These are phyloP conservation scores for Candida arabinofermentans DNA, from an alignment of 805 yeast genomes.

Conservation along the genomic window DNA sequence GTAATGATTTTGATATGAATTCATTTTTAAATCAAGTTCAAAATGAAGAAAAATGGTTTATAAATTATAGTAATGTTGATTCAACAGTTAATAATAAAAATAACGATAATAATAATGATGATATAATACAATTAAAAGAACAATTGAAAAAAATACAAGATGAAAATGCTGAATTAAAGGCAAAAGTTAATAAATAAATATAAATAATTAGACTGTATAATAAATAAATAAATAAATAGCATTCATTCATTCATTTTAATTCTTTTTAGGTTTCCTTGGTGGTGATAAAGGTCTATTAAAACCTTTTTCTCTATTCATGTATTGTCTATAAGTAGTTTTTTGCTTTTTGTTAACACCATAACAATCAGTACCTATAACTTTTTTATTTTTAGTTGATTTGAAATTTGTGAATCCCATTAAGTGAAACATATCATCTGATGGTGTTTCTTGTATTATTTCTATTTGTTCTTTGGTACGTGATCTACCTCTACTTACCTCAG, in stretches of 20 bases:
- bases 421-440: conserved; percentile 33
- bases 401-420: conserved; percentile 60
- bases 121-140: conserved; percentile 36
- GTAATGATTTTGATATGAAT: conserved; percentile 38
- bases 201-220: background rate
- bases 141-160: conserved; percentile 47
- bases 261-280: conserved; percentile 23
- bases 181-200: conserved; percentile 33
- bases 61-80: conserved; percentile 36
- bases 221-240: background rate
- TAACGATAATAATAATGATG: conserved; percentile 9
- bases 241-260: background rate
- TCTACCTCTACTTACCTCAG: conserved; percentile 3
- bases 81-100: conserved; percentile 29
- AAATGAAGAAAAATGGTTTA: conserved; percentile 49
- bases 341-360: conserved; percentile 36
- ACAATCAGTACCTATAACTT: conserved; percentile 46
- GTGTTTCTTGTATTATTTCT: conserved; percentile 12
- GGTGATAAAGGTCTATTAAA: conserved; percentile 55
- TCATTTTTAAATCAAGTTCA: conserved; percentile 46
- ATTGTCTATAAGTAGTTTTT: conserved; percentile 50
- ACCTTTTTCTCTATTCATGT: conserved; percentile 55
- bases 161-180: conserved; percentile 57
- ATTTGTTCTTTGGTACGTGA: background rate
- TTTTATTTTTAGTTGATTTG: conserved; percentile 52